A percentile compares a stretch with the other conserved stretches of the same genome.
phyloP scores from a whole-genome alignment of 345 rosid genomes.

The Turritis glabra region DNA sequence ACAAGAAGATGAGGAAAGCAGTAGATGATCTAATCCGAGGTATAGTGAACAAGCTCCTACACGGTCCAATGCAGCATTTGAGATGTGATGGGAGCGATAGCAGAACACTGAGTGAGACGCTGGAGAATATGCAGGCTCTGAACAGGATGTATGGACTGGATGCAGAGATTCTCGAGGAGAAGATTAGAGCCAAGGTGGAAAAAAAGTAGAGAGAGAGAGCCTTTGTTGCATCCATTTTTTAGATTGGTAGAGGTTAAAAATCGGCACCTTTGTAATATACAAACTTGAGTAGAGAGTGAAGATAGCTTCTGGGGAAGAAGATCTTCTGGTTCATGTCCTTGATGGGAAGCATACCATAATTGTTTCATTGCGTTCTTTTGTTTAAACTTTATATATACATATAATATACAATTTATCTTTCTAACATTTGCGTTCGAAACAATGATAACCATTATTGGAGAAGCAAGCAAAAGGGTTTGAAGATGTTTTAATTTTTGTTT shows the following conservation, averaged over 20 bases:
- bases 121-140: conserved; percentile 94
- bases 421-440: background rate
- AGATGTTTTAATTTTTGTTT: too few species aligned
- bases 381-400: background rate
- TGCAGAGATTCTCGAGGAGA: conserved; percentile 75
- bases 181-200: conserved; percentile 73
- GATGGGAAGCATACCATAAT: conserved; percentile 6
- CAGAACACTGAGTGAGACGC: conserved; percentile 71
- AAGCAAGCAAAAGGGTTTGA: background rate
- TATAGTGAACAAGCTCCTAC: conserved; percentile 81
- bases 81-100: conserved; percentile 82
- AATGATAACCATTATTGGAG: background rate
- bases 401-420: background rate
- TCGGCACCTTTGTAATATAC: conserved; percentile 20
- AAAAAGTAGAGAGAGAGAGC: conserved; percentile 36
- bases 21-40: conserved; percentile 86
- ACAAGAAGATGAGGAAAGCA: conserved; percentile 76
- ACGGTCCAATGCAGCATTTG: conserved; percentile 95
- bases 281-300: conserved; percentile 18
- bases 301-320: conserved; percentile 1
- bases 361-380: conserved; percentile 10
- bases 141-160: conserved; percentile 90
- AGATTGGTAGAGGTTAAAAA: conserved; percentile 11
- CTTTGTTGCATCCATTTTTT: conserved; percentile 15
- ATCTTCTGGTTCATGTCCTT: conserved; percentile 1